A percentile compares a stretch with the other conserved stretches of the same genome.
Conservation (phyloP, 176 grass and related monocot genomes). For the Sorghum bicolor region DNA sequence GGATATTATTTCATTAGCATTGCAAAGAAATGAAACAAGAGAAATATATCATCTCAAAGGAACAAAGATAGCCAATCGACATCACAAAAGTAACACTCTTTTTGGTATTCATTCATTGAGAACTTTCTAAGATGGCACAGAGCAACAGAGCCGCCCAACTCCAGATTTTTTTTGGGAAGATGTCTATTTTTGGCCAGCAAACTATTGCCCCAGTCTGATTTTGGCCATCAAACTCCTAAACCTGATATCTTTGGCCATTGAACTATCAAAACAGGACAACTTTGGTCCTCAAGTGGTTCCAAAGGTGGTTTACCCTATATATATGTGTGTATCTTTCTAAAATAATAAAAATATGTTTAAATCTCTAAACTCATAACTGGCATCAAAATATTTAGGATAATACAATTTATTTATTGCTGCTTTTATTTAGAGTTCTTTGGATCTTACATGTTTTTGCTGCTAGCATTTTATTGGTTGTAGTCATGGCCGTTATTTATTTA, state of each 20-base stretch:
- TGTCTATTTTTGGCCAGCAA: not conserved
- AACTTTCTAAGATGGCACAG: not conserved
- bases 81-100: conserved; percentile 1
- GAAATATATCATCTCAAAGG: conserved; percentile 6
- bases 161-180: not conserved
- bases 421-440: not conserved
- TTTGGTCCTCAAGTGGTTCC: not conserved
- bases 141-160: not conserved
- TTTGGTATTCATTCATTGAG: not conserved
- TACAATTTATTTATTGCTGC: not conserved
- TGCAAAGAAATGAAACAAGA: not conserved
- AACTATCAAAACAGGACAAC: not conserved
- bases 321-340: not conserved
- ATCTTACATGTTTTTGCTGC: not conserved
- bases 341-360: not conserved
- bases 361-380: not conserved
- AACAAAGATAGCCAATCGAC: conserved; percentile 7
- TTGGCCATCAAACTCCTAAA: not conserved
- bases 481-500: not conserved
- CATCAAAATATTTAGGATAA: not conserved
- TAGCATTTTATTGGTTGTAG: not conserved
- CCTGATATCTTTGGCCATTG: not conserved
- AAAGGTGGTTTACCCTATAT: not conserved
- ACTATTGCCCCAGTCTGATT: not conserved
- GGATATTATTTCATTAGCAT: conserved; percentile 11